phyloP scores from a whole-genome alignment of 192 early-diverging fungal species.

The Linnemannia elongata region DNA sequence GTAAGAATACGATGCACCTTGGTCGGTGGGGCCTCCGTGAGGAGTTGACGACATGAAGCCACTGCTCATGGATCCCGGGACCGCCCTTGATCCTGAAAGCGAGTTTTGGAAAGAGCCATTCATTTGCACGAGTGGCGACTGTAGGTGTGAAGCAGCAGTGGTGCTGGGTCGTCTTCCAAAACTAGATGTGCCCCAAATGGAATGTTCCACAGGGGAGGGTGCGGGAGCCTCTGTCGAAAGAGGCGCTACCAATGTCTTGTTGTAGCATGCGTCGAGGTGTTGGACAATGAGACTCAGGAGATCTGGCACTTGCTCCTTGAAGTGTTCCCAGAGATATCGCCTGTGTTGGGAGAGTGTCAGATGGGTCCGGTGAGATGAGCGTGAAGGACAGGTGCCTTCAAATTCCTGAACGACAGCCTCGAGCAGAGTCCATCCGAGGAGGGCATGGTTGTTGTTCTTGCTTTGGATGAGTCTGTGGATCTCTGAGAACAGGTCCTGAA shows the following conservation, averaged over 20 bases:
- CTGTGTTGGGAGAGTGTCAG: conserved; percentile 27
- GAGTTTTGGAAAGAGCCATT: conserved; percentile 37
- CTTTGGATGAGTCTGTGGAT: conserved; percentile 40
- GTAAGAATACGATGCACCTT: conserved; percentile 27
- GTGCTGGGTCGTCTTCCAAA: conserved; percentile 41
- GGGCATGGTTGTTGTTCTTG: conserved; percentile 35
- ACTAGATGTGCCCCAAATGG: conserved; percentile 27
- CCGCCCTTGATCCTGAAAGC: conserved; percentile 35
- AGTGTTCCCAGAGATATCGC: conserved; percentile 45
- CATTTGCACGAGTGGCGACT: conserved; percentile 4
- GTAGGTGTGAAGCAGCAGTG: conserved; percentile 6
- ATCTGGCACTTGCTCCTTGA: conserved; percentile 35
- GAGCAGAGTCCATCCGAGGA: conserved; percentile 47
- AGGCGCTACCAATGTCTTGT: conserved; percentile 43
- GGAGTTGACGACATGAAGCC: background rate
- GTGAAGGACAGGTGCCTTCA: conserved; percentile 39
- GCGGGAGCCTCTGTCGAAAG: conserved; percentile 47
- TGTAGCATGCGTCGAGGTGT: conserved; percentile 48
- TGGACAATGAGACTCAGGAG: conserved; percentile 39
- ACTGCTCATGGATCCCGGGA: conserved; percentile 35
- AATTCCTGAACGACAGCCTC: conserved; percentile 48
- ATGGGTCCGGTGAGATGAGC: conserved; percentile 30
- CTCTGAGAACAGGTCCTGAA: conserved; percentile 48
- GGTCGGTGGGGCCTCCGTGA: conserved; percentile 14
- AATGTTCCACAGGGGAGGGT: conserved; percentile 54